Conservation (phyloP, 2,329 filamentous ascomycete species). For the Botrytis medusae region DNA sequence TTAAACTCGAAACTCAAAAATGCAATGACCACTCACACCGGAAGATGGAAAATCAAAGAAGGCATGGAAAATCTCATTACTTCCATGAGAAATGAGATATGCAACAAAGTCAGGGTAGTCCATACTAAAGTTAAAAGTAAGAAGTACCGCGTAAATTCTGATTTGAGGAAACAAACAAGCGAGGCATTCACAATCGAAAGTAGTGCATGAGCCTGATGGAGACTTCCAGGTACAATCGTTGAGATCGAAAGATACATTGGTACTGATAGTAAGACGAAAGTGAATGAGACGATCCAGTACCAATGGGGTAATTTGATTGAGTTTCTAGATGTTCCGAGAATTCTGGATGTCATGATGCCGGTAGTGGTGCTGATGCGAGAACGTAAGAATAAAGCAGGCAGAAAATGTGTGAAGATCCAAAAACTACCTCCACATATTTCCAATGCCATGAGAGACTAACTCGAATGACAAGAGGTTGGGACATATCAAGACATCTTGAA, state of each 20-base stretch:
- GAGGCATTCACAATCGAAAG: not conserved
- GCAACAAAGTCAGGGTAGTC: not conserved
- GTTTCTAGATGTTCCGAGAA: not conserved
- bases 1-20: conserved; percentile 2
- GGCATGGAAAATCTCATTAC: not conserved
- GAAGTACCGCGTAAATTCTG: not conserved
- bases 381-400: not conserved
- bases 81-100: conserved; percentile 10
- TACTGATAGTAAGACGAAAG: not conserved
- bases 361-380: not conserved
- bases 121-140: not conserved
- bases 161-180: not conserved
- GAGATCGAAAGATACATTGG: not conserved
- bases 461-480: not conserved
- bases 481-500: not conserved
- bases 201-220: not conserved
- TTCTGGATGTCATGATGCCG: not conserved
- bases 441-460: not conserved
- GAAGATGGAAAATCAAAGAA: not conserved
- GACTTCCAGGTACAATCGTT: not conserved
- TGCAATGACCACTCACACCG: not conserved
- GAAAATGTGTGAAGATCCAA: not conserved
- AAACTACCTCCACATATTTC: not conserved
- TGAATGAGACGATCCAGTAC: not conserved
- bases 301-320: not conserved